These are phyloP conservation scores for Ascocoryne sarcoides DNA, from an alignment of 2,329 filamentous ascomycete genomes.

Conservation along the genomic window DNA sequence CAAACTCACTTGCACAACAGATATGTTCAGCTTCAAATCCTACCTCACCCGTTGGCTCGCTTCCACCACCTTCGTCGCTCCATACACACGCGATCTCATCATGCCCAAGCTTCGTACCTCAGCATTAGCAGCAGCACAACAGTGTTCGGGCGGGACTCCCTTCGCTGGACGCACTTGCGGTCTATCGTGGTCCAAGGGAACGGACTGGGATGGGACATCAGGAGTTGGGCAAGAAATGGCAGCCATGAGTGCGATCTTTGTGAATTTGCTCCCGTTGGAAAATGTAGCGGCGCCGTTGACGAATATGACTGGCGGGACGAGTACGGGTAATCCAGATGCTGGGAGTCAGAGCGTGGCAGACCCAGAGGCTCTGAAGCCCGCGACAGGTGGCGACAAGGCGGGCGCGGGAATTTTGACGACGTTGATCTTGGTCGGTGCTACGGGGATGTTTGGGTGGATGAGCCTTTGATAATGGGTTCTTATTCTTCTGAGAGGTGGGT, in stretches of 20 bases:
- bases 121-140: slow-evolving; percentile 44
- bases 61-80: slow-evolving; percentile 47
- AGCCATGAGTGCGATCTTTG: slow-evolving; percentile 47
- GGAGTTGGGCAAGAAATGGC: slow-evolving; percentile 60
- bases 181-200: slow-evolving; percentile 45
- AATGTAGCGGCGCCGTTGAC: slow-evolving; percentile 22
- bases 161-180: slow-evolving; percentile 55
- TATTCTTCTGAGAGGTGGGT: no score
- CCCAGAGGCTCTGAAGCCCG: slow-evolving; percentile 16
- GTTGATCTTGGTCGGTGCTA: slow-evolving; percentile 23
- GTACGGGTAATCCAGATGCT: slow-evolving; percentile 21
- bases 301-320: slow-evolving; percentile 32
- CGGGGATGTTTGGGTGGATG: slow-evolving; percentile 31
- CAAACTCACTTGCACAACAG: slow-evolving; percentile 46
- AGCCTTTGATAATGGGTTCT: no score
- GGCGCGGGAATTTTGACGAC: slow-evolving; percentile 37
- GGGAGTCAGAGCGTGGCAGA: slow-evolving; percentile 14
- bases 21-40: slow-evolving; percentile 58
- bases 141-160: slow-evolving; percentile 50
- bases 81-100: slow-evolving; percentile 45
- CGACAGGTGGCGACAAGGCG: slow-evolving; percentile 32
- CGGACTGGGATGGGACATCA: slow-evolving; percentile 33
- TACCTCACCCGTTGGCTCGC: slow-evolving; percentile 55
- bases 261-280: slow-evolving; percentile 32
- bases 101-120: slow-evolving; percentile 47